A percentile compares a stretch with the other conserved stretches of the same genome.
Evolutionary conservation across 352 stramenopile species (phyloP).

Genomic region (Pythium brassicae): DNA sequence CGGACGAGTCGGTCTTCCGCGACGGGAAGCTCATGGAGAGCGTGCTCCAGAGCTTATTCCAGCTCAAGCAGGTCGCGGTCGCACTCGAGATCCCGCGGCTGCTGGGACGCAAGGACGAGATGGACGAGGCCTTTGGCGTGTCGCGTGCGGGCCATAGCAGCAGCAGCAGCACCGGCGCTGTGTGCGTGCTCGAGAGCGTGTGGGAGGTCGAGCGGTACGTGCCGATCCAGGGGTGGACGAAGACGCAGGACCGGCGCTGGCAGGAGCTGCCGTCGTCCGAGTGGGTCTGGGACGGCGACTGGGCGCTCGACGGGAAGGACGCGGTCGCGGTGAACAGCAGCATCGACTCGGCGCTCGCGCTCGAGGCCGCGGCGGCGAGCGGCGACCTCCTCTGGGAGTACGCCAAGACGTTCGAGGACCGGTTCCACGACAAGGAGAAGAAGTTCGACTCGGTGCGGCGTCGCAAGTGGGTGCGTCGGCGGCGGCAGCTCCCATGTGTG

Average conservation of each 20-base stretch:
- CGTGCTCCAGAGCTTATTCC: conserved; percentile 43
- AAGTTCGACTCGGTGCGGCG: conserved; percentile 70
- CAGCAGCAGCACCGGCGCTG: conserved; percentile 13
- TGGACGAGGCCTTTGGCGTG: conserved; percentile 40
- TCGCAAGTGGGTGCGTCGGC: conserved; percentile 57
- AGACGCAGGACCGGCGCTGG: conserved; percentile 45
- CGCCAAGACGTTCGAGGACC: conserved; percentile 63
- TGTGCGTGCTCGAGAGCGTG: conserved; percentile 59
- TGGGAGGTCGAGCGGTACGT: conserved; percentile 77
- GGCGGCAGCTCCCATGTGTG: conserved; percentile 52
- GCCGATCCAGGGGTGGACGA: conserved; percentile 66
- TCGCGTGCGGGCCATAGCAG: conserved; percentile 1
- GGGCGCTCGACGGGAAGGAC: conserved; percentile 40
- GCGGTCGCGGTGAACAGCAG: conserved; percentile 15
- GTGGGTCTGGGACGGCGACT: conserved; percentile 79
- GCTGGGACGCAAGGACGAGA: conserved; percentile 35
- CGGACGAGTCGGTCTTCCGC: conserved; percentile 39
- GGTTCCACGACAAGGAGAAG: conserved; percentile 71
- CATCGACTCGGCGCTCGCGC: conserved; percentile 7
- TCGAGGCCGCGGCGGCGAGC: conserved; percentile 13
- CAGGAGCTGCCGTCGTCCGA: conserved; percentile 70
- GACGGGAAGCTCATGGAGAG: conserved; percentile 34
- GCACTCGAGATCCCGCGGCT: conserved; percentile 48
- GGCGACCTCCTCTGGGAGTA: conserved; percentile 41
- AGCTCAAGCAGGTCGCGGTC: conserved; percentile 45